Percentiles rank a stretch among this genome's conserved stretches.
These are phyloP conservation scores for Saturnispora quitensis DNA, from an alignment of 805 yeast genomes.

Conservation along the genomic window DNA sequence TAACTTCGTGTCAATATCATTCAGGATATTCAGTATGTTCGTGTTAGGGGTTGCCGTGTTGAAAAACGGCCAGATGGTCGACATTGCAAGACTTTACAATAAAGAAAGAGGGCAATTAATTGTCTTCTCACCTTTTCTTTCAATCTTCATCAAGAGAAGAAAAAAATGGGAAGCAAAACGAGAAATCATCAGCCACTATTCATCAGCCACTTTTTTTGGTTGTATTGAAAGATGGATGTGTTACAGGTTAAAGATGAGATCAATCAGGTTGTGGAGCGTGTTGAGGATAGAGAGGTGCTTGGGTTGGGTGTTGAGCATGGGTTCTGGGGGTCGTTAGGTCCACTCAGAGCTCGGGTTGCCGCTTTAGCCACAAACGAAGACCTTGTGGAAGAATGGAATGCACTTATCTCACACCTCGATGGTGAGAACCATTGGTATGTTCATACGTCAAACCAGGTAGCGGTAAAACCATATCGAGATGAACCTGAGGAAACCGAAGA, in stretches of 20 bases:
- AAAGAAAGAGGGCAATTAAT: background rate
- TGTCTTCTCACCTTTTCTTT: background rate
- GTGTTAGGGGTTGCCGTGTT: slow-evolving; percentile 30
- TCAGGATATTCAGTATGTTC: slow-evolving; percentile 27
- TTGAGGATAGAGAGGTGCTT: slow-evolving; percentile 4
- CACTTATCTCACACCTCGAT: background rate
- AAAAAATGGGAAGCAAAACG: background rate
- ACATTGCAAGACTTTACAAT: slow-evolving; percentile 17
- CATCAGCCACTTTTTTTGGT: background rate
- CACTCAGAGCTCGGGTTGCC: background rate
- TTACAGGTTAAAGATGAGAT: background rate
- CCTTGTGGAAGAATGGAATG: background rate
- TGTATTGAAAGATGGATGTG: background rate
- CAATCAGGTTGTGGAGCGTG: background rate
- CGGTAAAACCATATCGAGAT: slow-evolving; percentile 2
- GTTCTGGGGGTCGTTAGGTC: background rate
- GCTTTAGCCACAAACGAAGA: background rate
- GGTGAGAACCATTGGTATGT: background rate
- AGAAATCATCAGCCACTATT: background rate
- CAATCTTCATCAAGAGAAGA: background rate
- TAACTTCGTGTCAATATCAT: slow-evolving; percentile 25
- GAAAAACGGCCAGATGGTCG: slow-evolving; percentile 33
- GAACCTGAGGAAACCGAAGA: background rate
- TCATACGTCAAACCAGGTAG: background rate
- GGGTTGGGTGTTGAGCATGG: background rate